Base-by-base conservation (phyloP, 2,329 filamentous ascomycete genomes). In the Alternaria sp. region DNA sequence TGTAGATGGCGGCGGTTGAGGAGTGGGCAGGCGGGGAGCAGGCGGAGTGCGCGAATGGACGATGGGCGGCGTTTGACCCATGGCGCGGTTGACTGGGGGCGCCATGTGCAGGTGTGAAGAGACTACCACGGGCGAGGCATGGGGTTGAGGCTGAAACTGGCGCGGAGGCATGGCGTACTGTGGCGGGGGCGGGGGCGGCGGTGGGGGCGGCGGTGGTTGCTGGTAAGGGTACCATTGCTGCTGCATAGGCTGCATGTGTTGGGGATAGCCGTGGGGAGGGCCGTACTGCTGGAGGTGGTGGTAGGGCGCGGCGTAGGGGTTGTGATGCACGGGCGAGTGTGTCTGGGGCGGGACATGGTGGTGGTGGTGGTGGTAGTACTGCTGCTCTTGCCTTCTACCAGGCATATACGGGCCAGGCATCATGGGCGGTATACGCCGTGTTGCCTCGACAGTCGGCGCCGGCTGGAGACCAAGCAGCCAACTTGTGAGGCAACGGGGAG, bases 401-500 rank as follows among this genome's bases (percentile, higher is more conserved):
- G 75, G 77, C 42, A 77, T 68, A 55, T 79, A 75, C 56, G 88
- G 87, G 84, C 89, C 89, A 86, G 77, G 77, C 89, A 92, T 92
- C 88, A 85, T 91, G 86, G 86, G 87, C 86, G 85, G 85, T 80
- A 86, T 84, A 60, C 56, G 63, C 63, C 66, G 58, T 71, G 74
- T 72, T 75, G 76, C 75, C 75, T 73, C 74, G 65, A 77, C 74
- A 74, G 75, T 70, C 67, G 71, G 68, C 74, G 74, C 74, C 61
- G 75, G 75, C 65, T 68, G 58, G 65, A 65, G 72, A 77, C 70
- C 72, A 60, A 71, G 72, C 75, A 68, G 64, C 75, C 73, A 74
- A 75, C 69, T 53, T 72, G 74, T 71, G 75, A 75, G 76, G 76
- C 74, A 75, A 76, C 72, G 62, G 62, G 57, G 50, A 21, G 57